phyloP scores from a whole-genome alignment of 1,284 basidiomycete genomes.

The Austroboletus novae-zelandiae region DNA sequence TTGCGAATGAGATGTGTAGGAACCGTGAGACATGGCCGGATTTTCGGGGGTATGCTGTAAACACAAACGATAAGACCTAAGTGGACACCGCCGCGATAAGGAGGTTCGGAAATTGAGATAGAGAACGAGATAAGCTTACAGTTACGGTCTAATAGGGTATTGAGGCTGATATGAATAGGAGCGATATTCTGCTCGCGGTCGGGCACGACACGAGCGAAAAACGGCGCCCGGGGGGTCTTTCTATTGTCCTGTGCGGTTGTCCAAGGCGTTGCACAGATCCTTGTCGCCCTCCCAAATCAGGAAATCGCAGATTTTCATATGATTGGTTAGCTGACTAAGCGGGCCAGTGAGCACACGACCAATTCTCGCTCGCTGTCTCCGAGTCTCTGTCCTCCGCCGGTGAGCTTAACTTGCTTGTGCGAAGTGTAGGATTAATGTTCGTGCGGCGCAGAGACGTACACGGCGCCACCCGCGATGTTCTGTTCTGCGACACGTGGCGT shows the following conservation, averaged over 20 bases:
- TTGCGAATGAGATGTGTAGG: slow-evolving; percentile 54
- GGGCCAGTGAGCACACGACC: slow-evolving; percentile 13
- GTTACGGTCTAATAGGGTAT: slow-evolving; percentile 28
- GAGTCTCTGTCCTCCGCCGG: background rate
- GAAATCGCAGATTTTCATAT: slow-evolving; percentile 22
- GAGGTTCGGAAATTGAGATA: slow-evolving; percentile 23
- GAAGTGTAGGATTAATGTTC: background rate
- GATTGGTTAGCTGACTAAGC: slow-evolving; percentile 31
- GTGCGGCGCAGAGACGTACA: background rate
- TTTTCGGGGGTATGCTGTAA: slow-evolving; percentile 37
- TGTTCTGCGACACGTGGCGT: slow-evolving; percentile 15
- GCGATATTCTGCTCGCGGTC: background rate
- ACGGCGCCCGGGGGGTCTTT: background rate
- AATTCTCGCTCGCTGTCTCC: background rate
- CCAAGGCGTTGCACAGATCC: slow-evolving; percentile 6
- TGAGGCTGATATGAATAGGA: slow-evolving; percentile 3
- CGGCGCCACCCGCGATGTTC: background rate
- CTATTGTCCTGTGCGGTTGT: background rate
- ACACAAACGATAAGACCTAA: slow-evolving; percentile 30
- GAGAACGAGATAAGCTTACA: slow-evolving; percentile 28
- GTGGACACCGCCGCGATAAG: slow-evolving; percentile 32
- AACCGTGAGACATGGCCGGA: slow-evolving; percentile 40
- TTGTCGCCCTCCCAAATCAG: slow-evolving; percentile 15
- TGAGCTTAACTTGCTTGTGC: too few species aligned
- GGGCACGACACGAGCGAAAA: background rate